A percentile compares a stretch with the other conserved stretches of the same genome.
Evolutionary conservation across 2,329 filamentous ascomycete species (phyloP).

Genomic region (Aspergillus sojae): DNA sequence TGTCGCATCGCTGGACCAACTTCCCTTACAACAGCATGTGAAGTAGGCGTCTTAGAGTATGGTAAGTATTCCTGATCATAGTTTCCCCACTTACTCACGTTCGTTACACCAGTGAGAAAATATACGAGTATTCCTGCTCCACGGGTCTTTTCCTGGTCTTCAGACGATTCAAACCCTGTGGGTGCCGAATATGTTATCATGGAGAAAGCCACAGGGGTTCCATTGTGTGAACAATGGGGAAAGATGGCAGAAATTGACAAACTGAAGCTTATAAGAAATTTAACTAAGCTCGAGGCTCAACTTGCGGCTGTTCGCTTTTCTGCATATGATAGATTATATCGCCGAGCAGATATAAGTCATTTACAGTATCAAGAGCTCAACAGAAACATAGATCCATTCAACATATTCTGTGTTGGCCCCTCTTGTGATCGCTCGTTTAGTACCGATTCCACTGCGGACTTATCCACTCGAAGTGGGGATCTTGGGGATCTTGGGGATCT

Average conservation of each 20-base stretch:
- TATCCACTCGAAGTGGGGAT: background rate
- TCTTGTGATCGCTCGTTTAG: constrained; percentile 22
- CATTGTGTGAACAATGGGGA: too few species aligned
- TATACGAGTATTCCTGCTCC: constrained; percentile 29
- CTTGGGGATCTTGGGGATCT: constrained; percentile 11
- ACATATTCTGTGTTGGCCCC: constrained; percentile 22
- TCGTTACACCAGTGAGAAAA: constrained; percentile 17
- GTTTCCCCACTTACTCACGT: background rate
- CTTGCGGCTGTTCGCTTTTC: constrained; percentile 24
- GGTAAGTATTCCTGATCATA: constrained; percentile 17
- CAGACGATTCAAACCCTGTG: too few species aligned
- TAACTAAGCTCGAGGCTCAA: constrained; percentile 23
- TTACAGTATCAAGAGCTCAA: constrained; percentile 7
- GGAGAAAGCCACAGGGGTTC: too few species aligned
- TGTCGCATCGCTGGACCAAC: constrained; percentile 34
- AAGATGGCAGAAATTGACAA: constrained; percentile 7
- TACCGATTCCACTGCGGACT: background rate
- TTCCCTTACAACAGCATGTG: constrained; percentile 30
- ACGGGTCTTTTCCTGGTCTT: too few species aligned
- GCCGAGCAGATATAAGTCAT: constrained; percentile 13
- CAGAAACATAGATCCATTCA: constrained; percentile 17
- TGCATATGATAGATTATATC: constrained; percentile 30
- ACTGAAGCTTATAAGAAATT: constrained; percentile 25
- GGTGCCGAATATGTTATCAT: too few species aligned
- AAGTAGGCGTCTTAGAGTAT: constrained; percentile 34